Percentiles rank a stretch among this genome's conserved stretches.
Evolutionary conservation across 805 yeast species (phyloP).

Genomic region (Clavispora santaluciae): DNA sequence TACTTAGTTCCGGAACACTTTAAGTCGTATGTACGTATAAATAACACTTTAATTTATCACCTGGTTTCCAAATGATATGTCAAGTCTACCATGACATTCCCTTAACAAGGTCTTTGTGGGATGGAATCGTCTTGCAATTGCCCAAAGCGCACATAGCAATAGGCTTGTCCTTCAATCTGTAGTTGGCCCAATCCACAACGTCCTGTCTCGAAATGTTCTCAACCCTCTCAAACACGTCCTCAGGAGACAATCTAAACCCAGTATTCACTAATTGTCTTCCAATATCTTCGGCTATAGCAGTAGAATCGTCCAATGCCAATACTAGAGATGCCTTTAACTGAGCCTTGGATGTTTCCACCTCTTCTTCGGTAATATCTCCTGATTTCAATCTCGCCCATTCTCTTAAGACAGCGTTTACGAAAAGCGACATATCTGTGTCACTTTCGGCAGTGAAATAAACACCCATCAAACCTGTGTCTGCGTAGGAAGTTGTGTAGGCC

Average conservation of each 20-base stretch:
- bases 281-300: slow-evolving; percentile 95
- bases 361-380: slow-evolving; percentile 75
- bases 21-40: slow-evolving; percentile 2
- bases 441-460: slow-evolving; percentile 85
- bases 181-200: slow-evolving; percentile 84
- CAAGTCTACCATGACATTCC: slow-evolving; percentile 26
- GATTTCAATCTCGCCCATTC: slow-evolving; percentile 87
- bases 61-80: background rate
- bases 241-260: slow-evolving; percentile 71
- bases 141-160: slow-evolving; percentile 92
- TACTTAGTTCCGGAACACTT: slow-evolving; percentile 1
- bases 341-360: slow-evolving; percentile 90
- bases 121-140: slow-evolving; percentile 66
- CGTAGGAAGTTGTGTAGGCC: slow-evolving; percentile 95
- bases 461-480: slow-evolving; percentile 98
- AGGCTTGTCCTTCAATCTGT: slow-evolving; percentile 70
- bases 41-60: background rate
- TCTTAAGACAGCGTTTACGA: slow-evolving; percentile 68
- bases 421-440: slow-evolving; percentile 56
- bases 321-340: slow-evolving; percentile 90
- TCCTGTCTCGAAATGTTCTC: slow-evolving; percentile 74
- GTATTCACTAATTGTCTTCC: slow-evolving; percentile 97
- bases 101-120: slow-evolving; percentile 50
- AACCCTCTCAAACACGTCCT: slow-evolving; percentile 69
- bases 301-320: slow-evolving; percentile 87